Evolutionary conservation across 495 filamentous ascomycete species (phyloP), one percentile per base, ranked within the genome.

Genomic region (Aspergillus carlsbadensis): DNA sequence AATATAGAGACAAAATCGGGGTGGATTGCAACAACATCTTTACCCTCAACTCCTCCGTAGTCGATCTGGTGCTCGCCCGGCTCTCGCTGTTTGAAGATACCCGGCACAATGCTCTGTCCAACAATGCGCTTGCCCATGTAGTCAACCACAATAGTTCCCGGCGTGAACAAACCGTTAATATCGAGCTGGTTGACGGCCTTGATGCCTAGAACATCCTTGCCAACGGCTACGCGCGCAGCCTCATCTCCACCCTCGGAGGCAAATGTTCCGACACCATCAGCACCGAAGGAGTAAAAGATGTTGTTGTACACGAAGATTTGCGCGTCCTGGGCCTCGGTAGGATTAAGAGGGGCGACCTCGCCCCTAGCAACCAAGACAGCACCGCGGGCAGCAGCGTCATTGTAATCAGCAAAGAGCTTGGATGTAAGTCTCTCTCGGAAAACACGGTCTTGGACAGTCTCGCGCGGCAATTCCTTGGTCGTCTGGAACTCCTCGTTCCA

Each of bases 221-320:
- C 94, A 10, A 95, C 95, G 29, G 95, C 95, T 42, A 98, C 92
- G 36, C 94, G 84, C 10, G 95, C 95, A 40, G 95, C 95, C 72
- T 99, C 95, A 66, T 99, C 93, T 15, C 95, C 95, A 56, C 95
- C 95, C 76, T 98, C 94, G 22, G 84, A 89, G 24, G 90, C 90
- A 75, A 99, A 99, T 31, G 95, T 99, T 31, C 93, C 92, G 48
- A 98, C 94, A 39, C 95, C 95, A 68, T 99, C 95, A 39, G 93
- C 94, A 59, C 95, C 95, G 65, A 96, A 97, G 3, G 94, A 98
- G 78, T 93, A 98, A 78, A 99, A 99, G 55, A 99, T 88, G 73
- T 98, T 98, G 78, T 98, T 98, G 75, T 97, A 98, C 14, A 99
- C 92, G 67, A 96, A 99, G 59, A 99, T 99, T 74, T 98, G 95